These are phyloP conservation scores for Leccinum incarnatum DNA, from an alignment of 768 basidiomycete species.

Conservation along the genomic window DNA sequence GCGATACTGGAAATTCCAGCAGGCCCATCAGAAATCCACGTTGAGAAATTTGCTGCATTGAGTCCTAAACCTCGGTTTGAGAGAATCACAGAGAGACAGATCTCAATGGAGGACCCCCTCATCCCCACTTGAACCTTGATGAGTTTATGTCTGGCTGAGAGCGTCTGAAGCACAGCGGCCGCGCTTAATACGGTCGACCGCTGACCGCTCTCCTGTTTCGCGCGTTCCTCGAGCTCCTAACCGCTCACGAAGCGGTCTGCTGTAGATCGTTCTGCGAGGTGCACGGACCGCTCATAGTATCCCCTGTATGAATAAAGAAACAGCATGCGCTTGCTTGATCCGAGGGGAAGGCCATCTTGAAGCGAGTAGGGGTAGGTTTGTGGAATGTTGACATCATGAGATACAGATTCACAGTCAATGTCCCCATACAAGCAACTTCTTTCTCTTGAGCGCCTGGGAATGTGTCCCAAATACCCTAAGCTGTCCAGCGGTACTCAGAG, in stretches of 20 bases:
- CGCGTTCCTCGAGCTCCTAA: neutral
- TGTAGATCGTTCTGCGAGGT: neutral
- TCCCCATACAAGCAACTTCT: constrained; percentile 96
- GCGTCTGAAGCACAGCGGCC: neutral
- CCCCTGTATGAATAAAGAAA: constrained; percentile 3
- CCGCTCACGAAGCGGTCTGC: neutral
- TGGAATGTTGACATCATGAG: constrained; percentile 95
- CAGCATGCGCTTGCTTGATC: constrained; percentile 67
- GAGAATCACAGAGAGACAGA: neutral
- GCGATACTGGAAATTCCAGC: neutral
- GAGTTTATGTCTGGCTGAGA: neutral
- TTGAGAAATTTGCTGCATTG: neutral
- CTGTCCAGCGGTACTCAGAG: neutral
- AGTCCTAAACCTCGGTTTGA: neutral
- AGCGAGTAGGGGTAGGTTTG: constrained; percentile 80
- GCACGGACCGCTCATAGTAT: neutral
- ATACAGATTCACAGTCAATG: constrained; percentile 93
- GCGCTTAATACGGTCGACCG: neutral
- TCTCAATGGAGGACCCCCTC: neutral
- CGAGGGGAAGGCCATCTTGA: constrained; percentile 97
- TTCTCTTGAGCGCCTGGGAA: constrained; percentile 73
- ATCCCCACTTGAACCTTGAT: neutral
- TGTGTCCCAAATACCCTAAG: constrained; percentile 4
- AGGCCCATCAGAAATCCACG: neutral
- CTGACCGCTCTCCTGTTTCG: neutral